Evolutionary conservation across 306 rosid genomes (phyloP), one percentile per base, ranked within the genome.

Genomic region (Vigna angularis): DNA sequence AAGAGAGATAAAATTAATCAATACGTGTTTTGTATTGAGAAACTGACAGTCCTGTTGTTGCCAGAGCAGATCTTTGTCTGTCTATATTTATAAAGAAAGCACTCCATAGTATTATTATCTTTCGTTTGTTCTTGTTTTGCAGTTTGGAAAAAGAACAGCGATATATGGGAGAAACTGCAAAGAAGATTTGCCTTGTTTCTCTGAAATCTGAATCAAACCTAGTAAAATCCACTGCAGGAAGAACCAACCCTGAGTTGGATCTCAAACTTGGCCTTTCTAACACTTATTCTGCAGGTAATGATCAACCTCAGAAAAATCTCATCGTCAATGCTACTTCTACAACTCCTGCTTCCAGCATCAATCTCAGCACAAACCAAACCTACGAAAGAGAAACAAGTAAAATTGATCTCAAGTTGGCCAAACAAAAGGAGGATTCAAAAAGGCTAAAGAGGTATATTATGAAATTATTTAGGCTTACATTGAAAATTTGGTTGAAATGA

Each of bases 151-250:
- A 64, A 58, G 30, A 73, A 45, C 24, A 9, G 30, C 18, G 65
- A 73, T 73, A 78, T 52, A 83, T 79, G 84, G 78, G 62, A 62
- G 58, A 75, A 22, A 24, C 20, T 9, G 42, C 9, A 12, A 30
- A 70, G 75, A 65, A 38, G 12, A 40, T 40, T 9, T 10, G 56
- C 5, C 9, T 6, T 55, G 72, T 48, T 13, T 51, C 63, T 34
- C 48, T 9, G 38, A 26, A 64, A 52, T 20, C 10, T 36, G 69
- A 16, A 49, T 34, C 82, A 32, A 14, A 34, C 65, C 64, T 16
- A 30, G 28, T 40, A 11, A 36, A 34, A 26, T 3, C 62, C 36
- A 18, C 1, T 58, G 20, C 13, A 47, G 52, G 24, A 6, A 50
- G 45, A 3, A 48, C 36, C 28, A 16, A 52, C 2, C 45, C 10